phyloP scores from a whole-genome alignment of 371 early-diverging fungal species.

The Choanephora cucurbitarum region DNA sequence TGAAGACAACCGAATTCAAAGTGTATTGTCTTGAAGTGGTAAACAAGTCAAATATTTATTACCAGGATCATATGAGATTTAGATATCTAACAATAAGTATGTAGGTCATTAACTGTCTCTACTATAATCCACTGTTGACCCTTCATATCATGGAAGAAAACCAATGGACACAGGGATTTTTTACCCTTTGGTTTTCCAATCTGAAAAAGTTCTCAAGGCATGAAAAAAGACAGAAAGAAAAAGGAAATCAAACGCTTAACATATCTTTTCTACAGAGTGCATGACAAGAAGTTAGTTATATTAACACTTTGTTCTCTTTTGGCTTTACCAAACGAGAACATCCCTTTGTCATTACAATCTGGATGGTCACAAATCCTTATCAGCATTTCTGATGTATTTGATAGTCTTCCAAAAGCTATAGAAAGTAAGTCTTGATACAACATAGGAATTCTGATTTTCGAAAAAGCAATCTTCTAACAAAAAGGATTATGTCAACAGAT shows the following conservation, averaged over 20 bases:
- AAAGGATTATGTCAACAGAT: slow-evolving; percentile 53
- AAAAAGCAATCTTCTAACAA: slow-evolving; percentile 37
- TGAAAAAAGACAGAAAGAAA: neutral
- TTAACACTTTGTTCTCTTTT: slow-evolving; percentile 76
- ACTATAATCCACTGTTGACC: slow-evolving; percentile 81
- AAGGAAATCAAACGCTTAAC: neutral
- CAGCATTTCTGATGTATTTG: slow-evolving; percentile 71
- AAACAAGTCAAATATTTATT: too few species aligned
- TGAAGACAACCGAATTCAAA: slow-evolving; percentile 57
- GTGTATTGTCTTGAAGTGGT: slow-evolving; percentile 65
- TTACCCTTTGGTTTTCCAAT: slow-evolving; percentile 77
- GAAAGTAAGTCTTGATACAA: slow-evolving; percentile 57
- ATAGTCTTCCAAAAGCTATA: slow-evolving; percentile 78
- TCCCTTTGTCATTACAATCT: slow-evolving; percentile 70
- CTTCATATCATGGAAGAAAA: slow-evolving; percentile 77
- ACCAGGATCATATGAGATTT: slow-evolving; percentile 24
- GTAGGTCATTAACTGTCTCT: slow-evolving; percentile 76
- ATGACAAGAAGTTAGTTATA: slow-evolving; percentile 91
- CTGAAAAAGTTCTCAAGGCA: slow-evolving; percentile 67
- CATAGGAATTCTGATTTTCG: too few species aligned
- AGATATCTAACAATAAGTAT: slow-evolving; percentile 37
- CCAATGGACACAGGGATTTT: slow-evolving; percentile 76
- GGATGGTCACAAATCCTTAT: slow-evolving; percentile 74
- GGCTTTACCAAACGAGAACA: slow-evolving; percentile 63
- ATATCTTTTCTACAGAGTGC: slow-evolving; percentile 68